Evolutionary conservation across 345 rosid species (phyloP), one percentile per base, ranked within the genome.

Genomic region (Arabis alpina): DNA sequence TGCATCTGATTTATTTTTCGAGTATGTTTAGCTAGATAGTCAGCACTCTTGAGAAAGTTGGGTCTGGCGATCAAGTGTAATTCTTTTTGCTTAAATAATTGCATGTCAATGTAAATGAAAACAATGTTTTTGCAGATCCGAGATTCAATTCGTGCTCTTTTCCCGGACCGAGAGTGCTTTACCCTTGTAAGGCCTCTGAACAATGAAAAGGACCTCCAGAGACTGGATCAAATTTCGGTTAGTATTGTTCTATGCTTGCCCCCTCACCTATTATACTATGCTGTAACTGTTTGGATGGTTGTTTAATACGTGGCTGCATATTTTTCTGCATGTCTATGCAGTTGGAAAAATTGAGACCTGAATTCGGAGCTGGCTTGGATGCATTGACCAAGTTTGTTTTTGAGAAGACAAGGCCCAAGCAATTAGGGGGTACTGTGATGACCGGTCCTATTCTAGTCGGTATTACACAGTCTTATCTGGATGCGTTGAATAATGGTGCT

Each of bases 331-430:
- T 49, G 51, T 68, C 30, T 41, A 12, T 77, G 83, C 85, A 95
- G 98, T 54, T 92, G 82, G 87, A 85, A 44, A 84, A 74, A 70
- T 75, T 92, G 75, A 85, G 97, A 72, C 93, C 96, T 54, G 96
- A 90, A 66, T 95, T 95, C 57, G 87, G 87, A 56, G 62, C 91
- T 64, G 98, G 99, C 49, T 72, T 92, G 73, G 98, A 95, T 82
- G 97, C 96, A 44, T 80, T 92, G 63, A 92, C 99, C 62, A 92
- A 77, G 76, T 92, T 92, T 82, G 97, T 95, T 77, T 92, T 92
- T 76, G 97, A 95, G 93, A 88, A 89, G 79, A 92, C 98, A 36
- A 88, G 98, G 78, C 98, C 97, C 19, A 95, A 95, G 85, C 98
- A 95, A 76, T 72, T 92, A 2, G 98, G 96, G 64, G 87, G 97